Percentiles rank a stretch among this genome's conserved stretches.
Conservation (phyloP, 1,284 basidiomycete species). For the Neotropicomus parvogracilis region DNA sequence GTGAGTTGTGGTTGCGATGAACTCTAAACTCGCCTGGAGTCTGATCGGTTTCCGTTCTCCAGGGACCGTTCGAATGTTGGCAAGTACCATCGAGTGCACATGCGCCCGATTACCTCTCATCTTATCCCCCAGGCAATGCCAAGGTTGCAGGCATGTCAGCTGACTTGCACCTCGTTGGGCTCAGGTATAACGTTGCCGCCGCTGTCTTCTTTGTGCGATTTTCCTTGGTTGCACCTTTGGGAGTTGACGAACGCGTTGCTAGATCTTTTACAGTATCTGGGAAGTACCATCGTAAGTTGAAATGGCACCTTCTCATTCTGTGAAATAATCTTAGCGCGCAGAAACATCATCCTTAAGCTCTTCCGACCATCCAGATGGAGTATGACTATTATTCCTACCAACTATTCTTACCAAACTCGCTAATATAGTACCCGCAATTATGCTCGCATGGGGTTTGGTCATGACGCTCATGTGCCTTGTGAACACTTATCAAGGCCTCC, state of each 20-base stretch:
- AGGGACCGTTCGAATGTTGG: slow-evolving; percentile 39
- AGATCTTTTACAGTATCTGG: slow-evolving; percentile 45
- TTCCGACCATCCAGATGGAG: slow-evolving; percentile 48
- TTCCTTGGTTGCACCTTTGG: not conserved
- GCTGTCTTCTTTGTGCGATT: slow-evolving; percentile 47
- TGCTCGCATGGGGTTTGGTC: slow-evolving; percentile 48
- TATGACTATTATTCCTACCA: slow-evolving; percentile 21
- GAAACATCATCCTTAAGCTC: slow-evolving; percentile 46
- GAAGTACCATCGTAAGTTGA: slow-evolving; percentile 47
- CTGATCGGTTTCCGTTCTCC: slow-evolving; percentile 2
- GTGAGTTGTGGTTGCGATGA: slow-evolving; percentile 34
- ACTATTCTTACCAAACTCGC: slow-evolving; percentile 1
- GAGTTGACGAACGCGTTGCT: not conserved
- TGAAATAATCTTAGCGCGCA: slow-evolving; percentile 17
- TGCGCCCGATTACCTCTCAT: not conserved
- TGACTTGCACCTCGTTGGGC: slow-evolving; percentile 38
- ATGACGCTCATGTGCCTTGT: slow-evolving; percentile 41
- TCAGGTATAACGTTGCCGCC: slow-evolving; percentile 45
- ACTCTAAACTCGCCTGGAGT: not conserved
- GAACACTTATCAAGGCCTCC: slow-evolving; percentile 31
- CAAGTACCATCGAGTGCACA: slow-evolving; percentile 5
- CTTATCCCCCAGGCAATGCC: slow-evolving; percentile 27
- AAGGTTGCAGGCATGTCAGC: slow-evolving; percentile 42
- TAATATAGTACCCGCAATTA: slow-evolving; percentile 42
- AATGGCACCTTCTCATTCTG: not conserved